These are phyloP conservation scores for Populus deltoides DNA, from an alignment of 345 rosid species.

Conservation along the genomic window DNA sequence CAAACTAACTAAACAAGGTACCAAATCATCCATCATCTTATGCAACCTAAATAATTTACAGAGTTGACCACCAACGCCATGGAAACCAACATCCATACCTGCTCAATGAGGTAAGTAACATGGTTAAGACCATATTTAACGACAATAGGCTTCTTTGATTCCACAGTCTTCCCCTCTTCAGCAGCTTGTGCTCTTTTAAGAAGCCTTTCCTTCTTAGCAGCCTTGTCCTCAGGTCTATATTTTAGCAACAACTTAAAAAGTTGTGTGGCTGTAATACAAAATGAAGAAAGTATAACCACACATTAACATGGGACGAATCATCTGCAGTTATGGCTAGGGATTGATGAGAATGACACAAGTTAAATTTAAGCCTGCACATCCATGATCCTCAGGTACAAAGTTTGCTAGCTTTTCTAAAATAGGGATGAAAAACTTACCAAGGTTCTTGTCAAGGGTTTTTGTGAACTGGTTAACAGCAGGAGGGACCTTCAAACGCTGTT, in stretches of 20 bases:
- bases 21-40: neutral
- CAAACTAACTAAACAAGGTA: neutral
- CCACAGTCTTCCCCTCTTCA: slow-evolving; percentile 50
- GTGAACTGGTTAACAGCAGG: slow-evolving; percentile 79
- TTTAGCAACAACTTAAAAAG: slow-evolving; percentile 62
- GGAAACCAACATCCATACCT: slow-evolving; percentile 20
- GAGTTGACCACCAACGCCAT: neutral
- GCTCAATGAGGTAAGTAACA: slow-evolving; percentile 65
- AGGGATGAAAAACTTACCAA: slow-evolving; percentile 34
- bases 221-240: slow-evolving; percentile 63
- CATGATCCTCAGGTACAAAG: neutral
- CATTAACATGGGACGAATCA: no score
- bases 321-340: neutral
- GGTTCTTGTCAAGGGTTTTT: slow-evolving; percentile 82
- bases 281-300: neutral
- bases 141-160: slow-evolving; percentile 56
- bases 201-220: slow-evolving; percentile 53
- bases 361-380: no score
- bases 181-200: slow-evolving; percentile 53
- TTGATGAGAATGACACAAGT: no score
- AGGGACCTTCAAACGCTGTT: slow-evolving; percentile 79
- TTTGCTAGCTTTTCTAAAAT: neutral
- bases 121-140: slow-evolving; percentile 74
- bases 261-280: slow-evolving; percentile 40
- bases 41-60: neutral